These are phyloP conservation scores for Rhododendron ovatum DNA, from an alignment of 148 eudicot species.

Conservation along the genomic window DNA sequence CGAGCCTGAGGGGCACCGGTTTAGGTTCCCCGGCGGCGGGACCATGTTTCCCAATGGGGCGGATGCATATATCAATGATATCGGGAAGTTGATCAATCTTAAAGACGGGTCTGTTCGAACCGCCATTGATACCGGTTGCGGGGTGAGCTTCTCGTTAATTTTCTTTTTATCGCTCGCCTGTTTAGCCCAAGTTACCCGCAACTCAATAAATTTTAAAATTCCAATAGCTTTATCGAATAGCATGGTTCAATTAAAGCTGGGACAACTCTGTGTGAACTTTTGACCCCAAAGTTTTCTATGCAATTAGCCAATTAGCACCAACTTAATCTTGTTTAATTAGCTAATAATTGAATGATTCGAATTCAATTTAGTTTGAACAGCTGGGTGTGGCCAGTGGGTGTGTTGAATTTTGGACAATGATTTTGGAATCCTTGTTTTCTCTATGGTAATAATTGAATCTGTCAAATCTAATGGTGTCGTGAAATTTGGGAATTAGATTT, in stretches of 20 bases:
- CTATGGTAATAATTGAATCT: background rate
- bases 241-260: too few relatives aligned
- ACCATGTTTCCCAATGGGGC: slow-evolving; percentile 89
- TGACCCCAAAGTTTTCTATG: too few relatives aligned
- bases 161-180: background rate
- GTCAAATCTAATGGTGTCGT: background rate
- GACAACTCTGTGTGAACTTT: too few relatives aligned
- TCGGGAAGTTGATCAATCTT: slow-evolving; percentile 55
- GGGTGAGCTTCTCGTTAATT: slow-evolving; percentile 39
- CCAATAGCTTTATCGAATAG: too few relatives aligned
- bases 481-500: background rate
- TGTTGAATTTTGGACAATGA: background rate
- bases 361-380: background rate
- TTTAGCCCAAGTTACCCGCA: too few relatives aligned
- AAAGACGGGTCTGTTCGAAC: slow-evolving; percentile 72
- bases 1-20: slow-evolving; percentile 68
- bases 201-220: too few relatives aligned
- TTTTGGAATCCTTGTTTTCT: background rate
- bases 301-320: too few relatives aligned
- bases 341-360: background rate
- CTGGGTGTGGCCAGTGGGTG: background rate
- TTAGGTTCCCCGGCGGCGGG: slow-evolving; percentile 85
- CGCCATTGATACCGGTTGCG: slow-evolving; percentile 91
- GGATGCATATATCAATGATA: slow-evolving; percentile 62
- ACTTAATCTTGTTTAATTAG: background rate